Evolutionary conservation across 2,329 filamentous ascomycete genomes (phyloP).

Genomic region (Microsporum canis): DNA sequence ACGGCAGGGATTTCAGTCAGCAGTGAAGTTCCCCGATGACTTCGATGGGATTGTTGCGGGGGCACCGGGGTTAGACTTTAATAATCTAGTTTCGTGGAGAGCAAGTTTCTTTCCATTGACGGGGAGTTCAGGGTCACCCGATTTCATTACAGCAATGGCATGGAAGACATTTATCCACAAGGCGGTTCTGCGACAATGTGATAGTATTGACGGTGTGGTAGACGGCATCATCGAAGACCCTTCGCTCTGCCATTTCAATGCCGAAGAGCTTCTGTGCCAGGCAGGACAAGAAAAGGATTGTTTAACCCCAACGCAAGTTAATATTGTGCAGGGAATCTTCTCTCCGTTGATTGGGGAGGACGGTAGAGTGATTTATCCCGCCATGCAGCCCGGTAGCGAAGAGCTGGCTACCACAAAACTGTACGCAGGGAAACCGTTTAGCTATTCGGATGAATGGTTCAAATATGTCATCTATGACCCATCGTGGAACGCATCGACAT

Average conservation of each 20-base stretch:
- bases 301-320: not conserved
- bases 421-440: constrained; percentile 21
- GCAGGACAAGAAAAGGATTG: not conserved
- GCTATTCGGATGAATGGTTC: constrained; percentile 20
- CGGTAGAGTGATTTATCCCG: constrained; percentile 13
- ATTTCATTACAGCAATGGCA: not conserved
- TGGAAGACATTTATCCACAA: constrained; percentile 1
- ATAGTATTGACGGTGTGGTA: not conserved
- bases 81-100: not conserved
- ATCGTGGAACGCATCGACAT: constrained; percentile 24
- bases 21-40: not conserved
- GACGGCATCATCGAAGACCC: not conserved
- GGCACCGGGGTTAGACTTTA: constrained; percentile 1
- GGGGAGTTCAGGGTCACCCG: not conserved
- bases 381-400: constrained; percentile 15
- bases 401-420: constrained; percentile 16
- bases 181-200: not conserved
- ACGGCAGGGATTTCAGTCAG: not conserved
- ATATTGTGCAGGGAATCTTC: not conserved
- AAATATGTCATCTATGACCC: constrained; percentile 28
- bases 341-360: constrained; percentile 4
- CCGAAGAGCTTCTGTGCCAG: not conserved
- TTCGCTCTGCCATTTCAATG: not conserved
- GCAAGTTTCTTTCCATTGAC: not conserved
- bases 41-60: not conserved